A percentile compares a stretch with the other conserved stretches of the same genome.
Conservation (phyloP, 495 filamentous ascomycete genomes). For the Penicillium riverlandense region DNA sequence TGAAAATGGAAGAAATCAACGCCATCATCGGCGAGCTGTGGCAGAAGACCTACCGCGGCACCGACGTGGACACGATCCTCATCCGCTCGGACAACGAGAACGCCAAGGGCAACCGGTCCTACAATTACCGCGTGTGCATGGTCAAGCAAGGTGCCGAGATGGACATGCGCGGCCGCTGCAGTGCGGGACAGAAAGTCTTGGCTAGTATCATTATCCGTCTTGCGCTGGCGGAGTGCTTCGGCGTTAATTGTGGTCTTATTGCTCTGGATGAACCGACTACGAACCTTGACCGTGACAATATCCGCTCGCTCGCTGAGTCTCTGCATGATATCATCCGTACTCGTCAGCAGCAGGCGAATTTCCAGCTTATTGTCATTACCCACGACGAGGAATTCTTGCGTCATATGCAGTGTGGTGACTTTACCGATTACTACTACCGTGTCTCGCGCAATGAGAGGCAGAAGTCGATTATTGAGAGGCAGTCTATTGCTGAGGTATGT, state of each 20-base stretch:
- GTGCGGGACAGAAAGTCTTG: constrained; percentile 91
- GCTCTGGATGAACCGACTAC: constrained; percentile 97
- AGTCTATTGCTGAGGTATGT: constrained; percentile 55
- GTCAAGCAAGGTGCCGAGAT: constrained; percentile 94
- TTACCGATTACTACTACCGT: constrained; percentile 84
- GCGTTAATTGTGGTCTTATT: constrained; percentile 91
- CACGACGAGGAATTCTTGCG: constrained; percentile 96
- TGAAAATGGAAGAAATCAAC: constrained; percentile 99
- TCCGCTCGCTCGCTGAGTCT: constrained; percentile 74
- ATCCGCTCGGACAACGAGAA: constrained; percentile 85
- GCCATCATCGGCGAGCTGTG: constrained; percentile 90
- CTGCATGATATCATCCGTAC: constrained; percentile 82
- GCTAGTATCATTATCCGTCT: constrained; percentile 97
- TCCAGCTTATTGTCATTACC: constrained; percentile 97
- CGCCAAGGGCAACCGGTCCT: constrained; percentile 67
- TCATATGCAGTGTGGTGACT: constrained; percentile 91
- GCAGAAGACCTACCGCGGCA: constrained; percentile 94
- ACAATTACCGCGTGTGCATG: constrained; percentile 99
- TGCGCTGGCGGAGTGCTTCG: constrained; percentile 94
- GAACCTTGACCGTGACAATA: constrained; percentile 93
- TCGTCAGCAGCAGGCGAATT: constrained; percentile 81
- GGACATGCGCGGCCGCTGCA: constrained; percentile 99
- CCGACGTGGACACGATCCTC: constrained; percentile 93
- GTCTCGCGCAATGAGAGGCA: constrained; percentile 78
- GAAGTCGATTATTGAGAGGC: constrained; percentile 76